Evolutionary conservation across 345 rosid genomes (phyloP).

Genomic region (Salix exigua): DNA sequence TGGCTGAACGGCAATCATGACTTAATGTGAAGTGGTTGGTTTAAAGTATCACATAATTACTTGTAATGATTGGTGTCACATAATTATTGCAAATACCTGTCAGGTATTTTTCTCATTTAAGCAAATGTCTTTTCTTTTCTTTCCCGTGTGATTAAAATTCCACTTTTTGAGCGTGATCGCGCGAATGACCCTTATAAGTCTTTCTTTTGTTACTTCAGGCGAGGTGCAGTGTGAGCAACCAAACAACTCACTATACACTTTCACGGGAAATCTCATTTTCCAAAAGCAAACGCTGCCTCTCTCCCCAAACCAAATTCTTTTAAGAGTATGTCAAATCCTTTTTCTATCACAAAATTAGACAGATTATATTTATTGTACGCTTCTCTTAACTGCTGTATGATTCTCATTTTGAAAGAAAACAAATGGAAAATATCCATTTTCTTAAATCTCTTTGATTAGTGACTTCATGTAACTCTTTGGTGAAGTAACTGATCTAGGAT

Average conservation of each 20-base stretch:
- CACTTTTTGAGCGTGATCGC: not conserved
- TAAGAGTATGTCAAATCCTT: conserved; percentile 57
- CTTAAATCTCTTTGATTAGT: not conserved
- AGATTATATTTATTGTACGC: not conserved
- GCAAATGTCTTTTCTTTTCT: not conserved
- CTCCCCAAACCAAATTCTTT: conserved; percentile 85
- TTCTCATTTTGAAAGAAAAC: not conserved
- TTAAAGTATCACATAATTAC: too few relatives aligned
- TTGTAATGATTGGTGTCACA: too few relatives aligned
- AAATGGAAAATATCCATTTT: not conserved
- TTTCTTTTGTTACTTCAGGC: conserved; percentile 52
- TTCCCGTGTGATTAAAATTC: not conserved
- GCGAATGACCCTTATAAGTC: conserved; percentile 6
- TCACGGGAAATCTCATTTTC: conserved; percentile 88
- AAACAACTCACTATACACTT: conserved; percentile 94
- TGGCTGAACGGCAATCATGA: not conserved
- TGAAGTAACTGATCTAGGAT: conserved; percentile 8
- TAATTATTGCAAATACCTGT: not conserved
- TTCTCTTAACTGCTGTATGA: not conserved
- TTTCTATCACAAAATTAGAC: not conserved
- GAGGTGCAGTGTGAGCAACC: conserved; percentile 99
- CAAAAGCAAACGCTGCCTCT: conserved; percentile 89
- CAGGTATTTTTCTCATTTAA: not conserved
- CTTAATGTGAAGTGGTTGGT: not conserved
- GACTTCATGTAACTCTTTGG: conserved; percentile 8